Conservation (phyloP, 2,329 filamentous ascomycete genomes). For the Colletotrichum endophyticum region DNA sequence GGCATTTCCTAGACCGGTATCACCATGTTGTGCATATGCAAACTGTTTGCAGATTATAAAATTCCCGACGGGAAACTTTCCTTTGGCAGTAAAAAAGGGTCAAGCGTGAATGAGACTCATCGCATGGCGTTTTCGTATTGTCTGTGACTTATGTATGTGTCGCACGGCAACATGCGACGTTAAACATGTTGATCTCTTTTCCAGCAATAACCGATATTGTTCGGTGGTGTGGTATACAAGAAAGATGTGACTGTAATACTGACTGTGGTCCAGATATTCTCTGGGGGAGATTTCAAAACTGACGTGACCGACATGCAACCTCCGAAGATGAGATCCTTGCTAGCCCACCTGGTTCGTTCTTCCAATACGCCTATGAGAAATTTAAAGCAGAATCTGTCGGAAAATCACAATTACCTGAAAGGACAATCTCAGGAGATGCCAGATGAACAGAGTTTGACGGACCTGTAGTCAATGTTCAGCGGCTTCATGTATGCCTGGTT, state of each 20-base stretch:
- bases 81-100: accelerated
- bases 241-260: neutral
- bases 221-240: too few species aligned
- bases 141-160: accelerated
- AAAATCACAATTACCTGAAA: accelerated
- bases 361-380: neutral
- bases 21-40: neutral
- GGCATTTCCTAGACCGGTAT: accelerated
- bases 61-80: accelerated
- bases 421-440: accelerated
- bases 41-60: accelerated
- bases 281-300: too few species aligned
- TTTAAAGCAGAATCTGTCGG: accelerated
- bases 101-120: accelerated
- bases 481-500: neutral
- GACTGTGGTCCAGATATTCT: neutral
- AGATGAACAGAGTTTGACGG: neutral
- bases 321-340: too few species aligned
- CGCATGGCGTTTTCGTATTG: neutral
- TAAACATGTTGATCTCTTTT: neutral
- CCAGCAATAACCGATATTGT: too few species aligned
- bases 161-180: neutral
- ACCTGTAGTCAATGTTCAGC: accelerated
- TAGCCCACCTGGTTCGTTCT: accelerated
- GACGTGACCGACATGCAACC: too few species aligned